Evolutionary conservation across 345 rosid species (phyloP), one percentile per base, ranked within the genome.

Genomic region (Euphorbia peplus): DNA sequence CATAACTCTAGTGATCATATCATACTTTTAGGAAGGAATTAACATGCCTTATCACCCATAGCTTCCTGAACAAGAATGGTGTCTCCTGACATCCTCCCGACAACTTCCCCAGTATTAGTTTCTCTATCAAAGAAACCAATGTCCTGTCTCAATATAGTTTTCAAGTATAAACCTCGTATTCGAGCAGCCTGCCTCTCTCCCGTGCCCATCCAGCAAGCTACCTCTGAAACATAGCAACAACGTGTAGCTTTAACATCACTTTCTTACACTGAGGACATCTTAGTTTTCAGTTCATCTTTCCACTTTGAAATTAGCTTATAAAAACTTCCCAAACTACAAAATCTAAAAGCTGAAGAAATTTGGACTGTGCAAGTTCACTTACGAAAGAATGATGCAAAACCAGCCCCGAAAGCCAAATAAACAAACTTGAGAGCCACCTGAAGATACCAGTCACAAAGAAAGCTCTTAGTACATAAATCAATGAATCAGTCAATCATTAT

Each of bases 131-230:
- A 73, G 55, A 66, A 73, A n/a, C 52, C 19, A 19, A 73, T 66
- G 2, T 73, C 71, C 29, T 73, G 71, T 19, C 67, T 66, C 55
- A 73, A 14, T 10, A 66, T 66, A 6, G 67, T 28, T 35, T 48
- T 19, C 56, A 73, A 41, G 62, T 73, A 73, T 48, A 66, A 73
- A 28, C 52, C 48, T 48, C 71, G 58, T 21, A 73, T 73, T 41
- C 61, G 24, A 22, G 74, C 30, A 21, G 50, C 46, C 21, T 60
- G 67, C 55, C 70, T 66, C 55, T 24, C 50, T 15, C 59, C 53
- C 3, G 60, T 74, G 30, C 66, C 22, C 76, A 66, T 66, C 76
- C 76, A 73, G 46, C 76, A 66, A 51, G 70, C 5, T 24, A 73
- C 64, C 71, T 73, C 71, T 73, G 61, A 19, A 19, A 66, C 6